Evolutionary conservation across 768 basidiomycete species (phyloP).

Genomic region (Chiua virens): DNA sequence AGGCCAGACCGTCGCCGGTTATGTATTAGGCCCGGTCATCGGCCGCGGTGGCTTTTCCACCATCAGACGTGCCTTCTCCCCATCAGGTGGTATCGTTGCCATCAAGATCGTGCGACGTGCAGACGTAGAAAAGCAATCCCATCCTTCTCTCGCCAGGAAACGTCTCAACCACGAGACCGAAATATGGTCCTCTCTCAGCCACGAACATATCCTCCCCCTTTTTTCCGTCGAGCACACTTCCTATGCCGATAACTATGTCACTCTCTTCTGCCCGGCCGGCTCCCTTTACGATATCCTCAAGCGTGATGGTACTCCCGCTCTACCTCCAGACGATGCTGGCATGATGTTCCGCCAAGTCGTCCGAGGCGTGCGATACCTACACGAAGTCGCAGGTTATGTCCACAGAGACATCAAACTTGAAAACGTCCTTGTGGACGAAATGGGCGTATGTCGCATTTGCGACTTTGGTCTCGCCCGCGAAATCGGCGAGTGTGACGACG

Average conservation of each 20-base stretch:
- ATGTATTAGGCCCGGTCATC: slow-evolving; percentile 72
- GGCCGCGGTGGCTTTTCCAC: slow-evolving; percentile 83
- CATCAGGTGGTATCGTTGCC: slow-evolving; percentile 68
- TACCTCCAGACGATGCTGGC: slow-evolving; percentile 76
- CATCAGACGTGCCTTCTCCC: slow-evolving; percentile 66
- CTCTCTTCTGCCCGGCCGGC: slow-evolving; percentile 79
- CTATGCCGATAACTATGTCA: slow-evolving; percentile 78
- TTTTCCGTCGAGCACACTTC: slow-evolving; percentile 60
- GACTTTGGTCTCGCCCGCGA: slow-evolving; percentile 83
- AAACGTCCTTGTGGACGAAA: slow-evolving; percentile 91
- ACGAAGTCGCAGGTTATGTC: slow-evolving; percentile 71
- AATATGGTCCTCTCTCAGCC: slow-evolving; percentile 74
- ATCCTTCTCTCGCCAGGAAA: slow-evolving; percentile 48
- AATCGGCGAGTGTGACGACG: slow-evolving; percentile 52
- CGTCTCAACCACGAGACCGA: slow-evolving; percentile 68
- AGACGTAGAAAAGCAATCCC: slow-evolving; percentile 51
- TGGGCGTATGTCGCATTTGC: slow-evolving; percentile 78
- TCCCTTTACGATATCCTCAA: slow-evolving; percentile 83
- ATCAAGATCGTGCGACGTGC: slow-evolving; percentile 78
- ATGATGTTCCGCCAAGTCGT: slow-evolving; percentile 88
- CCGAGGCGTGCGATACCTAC: slow-evolving; percentile 78
- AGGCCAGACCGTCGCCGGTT: slow-evolving; percentile 66
- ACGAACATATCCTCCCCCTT: slow-evolving; percentile 86
- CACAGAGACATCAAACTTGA: slow-evolving; percentile 98
- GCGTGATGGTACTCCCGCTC: slow-evolving; percentile 62